phyloP scores from a whole-genome alignment of 2,329 filamentous ascomycete species.

The Cladosporium austrohemisphaericum region DNA sequence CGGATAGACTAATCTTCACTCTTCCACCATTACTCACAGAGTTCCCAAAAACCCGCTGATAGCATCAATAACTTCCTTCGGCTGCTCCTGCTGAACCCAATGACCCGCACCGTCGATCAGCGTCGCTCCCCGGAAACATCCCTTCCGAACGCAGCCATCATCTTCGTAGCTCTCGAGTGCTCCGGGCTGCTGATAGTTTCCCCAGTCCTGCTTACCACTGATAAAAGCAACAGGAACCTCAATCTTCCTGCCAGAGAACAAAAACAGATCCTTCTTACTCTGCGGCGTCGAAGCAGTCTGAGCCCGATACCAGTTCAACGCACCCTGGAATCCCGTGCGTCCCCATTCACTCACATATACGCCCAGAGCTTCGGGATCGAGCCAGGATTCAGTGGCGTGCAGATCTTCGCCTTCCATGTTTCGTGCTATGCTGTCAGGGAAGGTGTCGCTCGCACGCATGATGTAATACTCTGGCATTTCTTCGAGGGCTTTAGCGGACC shows the following conservation, averaged over 20 bases:
- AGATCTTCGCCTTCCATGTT: slow-evolving; percentile 54
- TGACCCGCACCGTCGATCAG: slow-evolving; percentile 62
- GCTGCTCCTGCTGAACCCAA: slow-evolving; percentile 67
- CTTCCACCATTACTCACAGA: slow-evolving; percentile 8
- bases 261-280: slow-evolving; percentile 49
- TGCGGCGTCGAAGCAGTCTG: slow-evolving; percentile 47
- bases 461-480: slow-evolving; percentile 66
- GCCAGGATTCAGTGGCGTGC: slow-evolving; percentile 49
- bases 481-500: slow-evolving; percentile 55
- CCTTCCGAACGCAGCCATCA: slow-evolving; percentile 29
- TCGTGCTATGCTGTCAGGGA: slow-evolving; percentile 55
- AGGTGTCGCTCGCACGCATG: slow-evolving; percentile 53
- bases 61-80: slow-evolving; percentile 50
- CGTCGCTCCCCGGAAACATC: slow-evolving; percentile 52
- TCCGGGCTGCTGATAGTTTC: slow-evolving; percentile 63
- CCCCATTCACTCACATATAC: slow-evolving; percentile 60
- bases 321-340: slow-evolving; percentile 62
- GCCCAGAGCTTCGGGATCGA: slow-evolving; percentile 54
- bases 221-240: slow-evolving; percentile 60
- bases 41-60: slow-evolving; percentile 43
- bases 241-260: slow-evolving; percentile 59
- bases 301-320: slow-evolving; percentile 64
- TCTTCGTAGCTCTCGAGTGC: slow-evolving; percentile 56
- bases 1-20: neutral
- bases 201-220: slow-evolving; percentile 63